Evolutionary conservation across 305 asterid genomes (phyloP).

Genomic region (Striga hermonthica): DNA sequence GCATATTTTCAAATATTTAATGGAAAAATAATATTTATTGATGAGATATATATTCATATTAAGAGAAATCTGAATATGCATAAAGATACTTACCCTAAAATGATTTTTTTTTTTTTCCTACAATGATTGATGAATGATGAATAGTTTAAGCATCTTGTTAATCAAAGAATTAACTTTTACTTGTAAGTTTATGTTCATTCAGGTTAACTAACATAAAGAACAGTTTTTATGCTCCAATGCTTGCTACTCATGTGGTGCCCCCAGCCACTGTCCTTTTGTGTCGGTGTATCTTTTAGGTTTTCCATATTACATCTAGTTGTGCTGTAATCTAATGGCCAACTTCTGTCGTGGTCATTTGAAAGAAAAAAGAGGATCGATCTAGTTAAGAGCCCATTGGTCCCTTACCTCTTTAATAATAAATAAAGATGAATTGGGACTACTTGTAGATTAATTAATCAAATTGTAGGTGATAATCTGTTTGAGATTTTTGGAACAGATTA

Average conservation of each 20-base stretch:
- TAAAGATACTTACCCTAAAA: too few relatives aligned
- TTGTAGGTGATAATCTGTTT: background rate
- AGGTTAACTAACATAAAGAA: too few relatives aligned
- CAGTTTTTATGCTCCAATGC: too few relatives aligned
- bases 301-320: background rate
- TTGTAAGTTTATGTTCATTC: too few relatives aligned
- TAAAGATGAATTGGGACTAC: background rate
- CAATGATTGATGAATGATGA: too few relatives aligned
- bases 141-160: too few relatives aligned
- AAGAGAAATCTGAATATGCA: too few relatives aligned
- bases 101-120: too few relatives aligned
- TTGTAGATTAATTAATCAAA: background rate
- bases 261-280: background rate
- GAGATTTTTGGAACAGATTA: background rate
- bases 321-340: slow-evolving; percentile 1
- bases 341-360: background rate
- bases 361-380: background rate
- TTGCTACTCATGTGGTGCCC: background rate
- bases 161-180: too few relatives aligned
- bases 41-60: too few relatives aligned
- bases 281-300: background rate
- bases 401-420: background rate
- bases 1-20: too few relatives aligned
- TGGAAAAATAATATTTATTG: too few relatives aligned
- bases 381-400: background rate